Percentiles rank a stretch among this genome's conserved stretches.
Evolutionary conservation across 768 basidiomycete genomes (phyloP).

Genomic region (Lactarius trivialis): DNA sequence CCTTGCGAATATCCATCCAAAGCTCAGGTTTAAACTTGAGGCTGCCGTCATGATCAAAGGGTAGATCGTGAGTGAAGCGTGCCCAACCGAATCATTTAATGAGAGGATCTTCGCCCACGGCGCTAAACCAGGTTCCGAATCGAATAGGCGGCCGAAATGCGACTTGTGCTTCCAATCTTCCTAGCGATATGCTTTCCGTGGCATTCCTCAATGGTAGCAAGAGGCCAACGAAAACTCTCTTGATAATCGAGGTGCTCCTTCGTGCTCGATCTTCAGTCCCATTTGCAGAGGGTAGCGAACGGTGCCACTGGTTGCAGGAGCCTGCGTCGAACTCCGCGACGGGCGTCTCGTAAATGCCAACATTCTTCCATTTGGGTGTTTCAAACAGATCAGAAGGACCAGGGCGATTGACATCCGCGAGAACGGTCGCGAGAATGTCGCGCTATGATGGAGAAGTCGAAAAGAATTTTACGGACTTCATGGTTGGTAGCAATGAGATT

Average conservation of each 20-base stretch:
- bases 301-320: slow-evolving; percentile 39
- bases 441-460: slow-evolving; percentile 74
- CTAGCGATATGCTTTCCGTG: slow-evolving; percentile 41
- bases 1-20: slow-evolving; percentile 81
- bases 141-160: slow-evolving; percentile 79
- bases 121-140: slow-evolving; percentile 74
- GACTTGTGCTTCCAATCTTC: slow-evolving; percentile 41
- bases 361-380: slow-evolving; percentile 38
- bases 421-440: slow-evolving; percentile 74
- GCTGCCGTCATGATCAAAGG: slow-evolving; percentile 74
- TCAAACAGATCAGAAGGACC: slow-evolving; percentile 65
- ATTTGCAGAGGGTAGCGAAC: slow-evolving; percentile 48
- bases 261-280: slow-evolving; percentile 31
- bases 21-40: slow-evolving; percentile 84
- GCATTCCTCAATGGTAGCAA: slow-evolving; percentile 53
- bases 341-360: slow-evolving; percentile 41
- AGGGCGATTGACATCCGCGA: slow-evolving; percentile 61
- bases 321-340: slow-evolving; percentile 40
- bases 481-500: slow-evolving; percentile 88
- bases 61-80: slow-evolving; percentile 72
- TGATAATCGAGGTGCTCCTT: slow-evolving; percentile 81
- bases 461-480: slow-evolving; percentile 82
- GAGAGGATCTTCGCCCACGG: slow-evolving; percentile 78
- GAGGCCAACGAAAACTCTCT: slow-evolving; percentile 67
- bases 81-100: slow-evolving; percentile 81